Base-by-base conservation (phyloP, 129 eudicot species). In the Escallonia herrerae region DNA sequence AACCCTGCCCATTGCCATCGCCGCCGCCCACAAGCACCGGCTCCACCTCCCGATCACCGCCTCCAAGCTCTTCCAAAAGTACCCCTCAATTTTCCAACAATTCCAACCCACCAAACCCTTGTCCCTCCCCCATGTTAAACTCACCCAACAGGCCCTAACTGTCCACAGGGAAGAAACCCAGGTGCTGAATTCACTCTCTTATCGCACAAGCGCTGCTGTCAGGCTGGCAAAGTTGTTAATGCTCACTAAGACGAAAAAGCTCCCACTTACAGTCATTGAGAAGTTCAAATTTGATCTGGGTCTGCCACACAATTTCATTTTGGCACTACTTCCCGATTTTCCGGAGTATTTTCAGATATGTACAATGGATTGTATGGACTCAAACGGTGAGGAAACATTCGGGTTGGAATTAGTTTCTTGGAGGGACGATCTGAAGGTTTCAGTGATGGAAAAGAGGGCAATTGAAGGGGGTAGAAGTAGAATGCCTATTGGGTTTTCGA, bases 381-480 rank as follows among this genome's bases (percentile, higher is more conserved):
- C 60, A 1, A 77, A 51, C 43, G 85, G 79, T 5, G 40, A 9
- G 54, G 71, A 72, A 8, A 62, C 72, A 60, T 77, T 91, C 52
- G 96, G 95, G 42, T 78, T 91, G 63, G 97, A 85, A 57, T 63
- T 91, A 76, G 76, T 91, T 60, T 65, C 75, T 0, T 87, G 97
- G 97, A 85, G 81, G 67, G 56, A 81, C 42, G 78, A 79, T 60
- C 74, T 87, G 37, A 87, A 95, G 8, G 60, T 76, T 40, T 82
- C 96, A 1, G 87, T 56, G 6, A 48, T 88, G 76, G 70, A 83
- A 44, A 78, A 56, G 61, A 75, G 77, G 64, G 70, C 61, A 56
- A 45, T 64, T 33, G 74, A 44, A 47, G 81, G 68, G 52, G 44
- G 47, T 53, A 46, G 13, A 15, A 74, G 60, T 15, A 73, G 82